Conservation (phyloP, 2,329 filamentous ascomycete genomes). For the Colletotrichum chlorophyti region DNA sequence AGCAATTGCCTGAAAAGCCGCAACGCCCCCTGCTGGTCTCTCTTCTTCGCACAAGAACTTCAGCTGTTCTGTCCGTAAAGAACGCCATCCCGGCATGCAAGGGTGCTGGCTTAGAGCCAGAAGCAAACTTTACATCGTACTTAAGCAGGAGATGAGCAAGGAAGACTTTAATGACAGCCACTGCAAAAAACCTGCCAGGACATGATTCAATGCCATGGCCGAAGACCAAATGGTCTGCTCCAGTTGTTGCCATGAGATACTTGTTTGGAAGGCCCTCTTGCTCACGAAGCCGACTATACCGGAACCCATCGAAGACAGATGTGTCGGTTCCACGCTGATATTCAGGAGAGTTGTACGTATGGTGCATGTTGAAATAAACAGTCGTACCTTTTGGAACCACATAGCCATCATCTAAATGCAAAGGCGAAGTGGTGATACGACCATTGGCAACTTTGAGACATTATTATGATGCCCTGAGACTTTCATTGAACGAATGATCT, state of each 20-base stretch:
- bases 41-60: too few relatives aligned
- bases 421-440: background rate
- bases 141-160: conserved; percentile 37
- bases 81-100: too few relatives aligned
- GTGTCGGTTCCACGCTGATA: background rate
- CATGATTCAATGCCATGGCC: conserved; percentile 49
- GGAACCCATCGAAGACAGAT: background rate
- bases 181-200: conserved; percentile 50
- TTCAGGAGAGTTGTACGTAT: background rate
- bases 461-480: too few relatives aligned
- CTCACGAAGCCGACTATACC: conserved; percentile 1
- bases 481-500: background rate
- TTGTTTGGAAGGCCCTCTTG: background rate
- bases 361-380: conserved; percentile 14
- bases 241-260: conserved; percentile 32
- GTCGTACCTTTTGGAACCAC: conserved; percentile 1
- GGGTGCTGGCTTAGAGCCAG: too few relatives aligned
- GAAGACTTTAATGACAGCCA: conserved; percentile 45
- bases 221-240: conserved; percentile 41
- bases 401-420: background rate
- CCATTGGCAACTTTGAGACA: background rate
- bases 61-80: too few relatives aligned
- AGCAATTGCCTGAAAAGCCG: too few relatives aligned
- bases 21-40: too few relatives aligned
- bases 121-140: conserved; percentile 32